A percentile compares a stretch with the other conserved stretches of the same genome.
Evolutionary conservation across 805 yeast species (phyloP).

Genomic region (Metahyphopichia silvanorum): DNA sequence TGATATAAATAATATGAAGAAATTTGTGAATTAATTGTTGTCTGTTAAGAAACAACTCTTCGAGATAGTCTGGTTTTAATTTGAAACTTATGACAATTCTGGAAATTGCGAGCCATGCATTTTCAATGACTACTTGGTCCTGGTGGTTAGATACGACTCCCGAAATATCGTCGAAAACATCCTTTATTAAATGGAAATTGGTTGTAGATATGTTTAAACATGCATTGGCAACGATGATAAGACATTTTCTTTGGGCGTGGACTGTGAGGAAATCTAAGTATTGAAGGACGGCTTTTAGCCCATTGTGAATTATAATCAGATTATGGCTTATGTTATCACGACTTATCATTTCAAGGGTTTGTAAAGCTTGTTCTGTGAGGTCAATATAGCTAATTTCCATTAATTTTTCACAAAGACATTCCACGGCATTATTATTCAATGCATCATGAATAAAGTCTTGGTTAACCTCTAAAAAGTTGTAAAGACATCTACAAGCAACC

Average conservation of each 20-base stretch:
- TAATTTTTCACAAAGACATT: slow-evolving; percentile 61
- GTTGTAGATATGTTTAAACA: slow-evolving; percentile 45
- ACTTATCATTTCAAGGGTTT: slow-evolving; percentile 67
- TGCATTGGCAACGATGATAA: slow-evolving; percentile 68
- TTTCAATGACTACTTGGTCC: slow-evolving; percentile 61
- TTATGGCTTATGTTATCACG: slow-evolving; percentile 47
- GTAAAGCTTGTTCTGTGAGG: slow-evolving; percentile 86
- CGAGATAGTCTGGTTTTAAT: slow-evolving; percentile 40
- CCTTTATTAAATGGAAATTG: slow-evolving; percentile 48
- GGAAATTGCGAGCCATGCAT: slow-evolving; percentile 63
- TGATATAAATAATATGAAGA: slow-evolving; percentile 17
- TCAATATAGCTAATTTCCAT: slow-evolving; percentile 81
- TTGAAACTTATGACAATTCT: slow-evolving; percentile 52
- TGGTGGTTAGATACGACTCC: slow-evolving; percentile 51
- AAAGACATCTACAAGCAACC: slow-evolving; percentile 78
- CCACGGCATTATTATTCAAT: slow-evolving; percentile 63
- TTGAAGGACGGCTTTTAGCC: slow-evolving; percentile 62
- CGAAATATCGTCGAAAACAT: slow-evolving; percentile 58
- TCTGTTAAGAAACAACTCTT: slow-evolving; percentile 30
- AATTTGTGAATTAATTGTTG: slow-evolving; percentile 18
- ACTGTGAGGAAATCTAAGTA: slow-evolving; percentile 85
- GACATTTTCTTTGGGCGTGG: slow-evolving; percentile 83
- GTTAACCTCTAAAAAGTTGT: slow-evolving; percentile 74
- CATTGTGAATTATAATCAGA: slow-evolving; percentile 55
- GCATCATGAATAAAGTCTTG: slow-evolving; percentile 61